Conservation (phyloP, 1,139 yeast genomes). For the Wickerhamomyces sp. region DNA sequence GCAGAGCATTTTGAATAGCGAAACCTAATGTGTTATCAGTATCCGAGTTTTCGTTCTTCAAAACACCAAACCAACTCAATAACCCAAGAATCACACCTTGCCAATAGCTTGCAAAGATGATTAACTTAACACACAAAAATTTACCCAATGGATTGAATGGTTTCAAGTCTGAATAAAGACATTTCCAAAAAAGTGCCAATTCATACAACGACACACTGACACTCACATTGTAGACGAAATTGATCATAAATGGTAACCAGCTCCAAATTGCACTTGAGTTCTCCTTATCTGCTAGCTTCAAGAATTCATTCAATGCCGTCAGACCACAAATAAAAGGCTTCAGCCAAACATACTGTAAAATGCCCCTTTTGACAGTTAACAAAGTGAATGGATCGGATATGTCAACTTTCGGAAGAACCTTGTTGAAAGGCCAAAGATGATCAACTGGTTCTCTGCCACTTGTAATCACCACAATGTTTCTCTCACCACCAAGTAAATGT, state of each 20-base stretch:
- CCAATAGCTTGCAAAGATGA: constrained; percentile 96
- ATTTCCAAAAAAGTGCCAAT: constrained; percentile 88
- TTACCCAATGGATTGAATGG: constrained; percentile 90
- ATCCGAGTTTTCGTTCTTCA: constrained; percentile 32
- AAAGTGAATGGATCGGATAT: constrained; percentile 84
- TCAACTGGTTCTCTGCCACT: constrained; percentile 69
- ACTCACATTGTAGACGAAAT: constrained; percentile 60
- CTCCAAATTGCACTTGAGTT: constrained; percentile 2
- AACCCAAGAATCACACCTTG: constrained; percentile 75
- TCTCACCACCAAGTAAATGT: constrained; percentile 85
- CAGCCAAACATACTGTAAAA: constrained; percentile 91
- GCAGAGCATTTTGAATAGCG: constrained; percentile 69
- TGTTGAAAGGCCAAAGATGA: constrained; percentile 60
- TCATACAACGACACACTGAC: constrained; percentile 81
- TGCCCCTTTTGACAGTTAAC: constrained; percentile 73
- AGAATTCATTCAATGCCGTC: constrained; percentile 45
- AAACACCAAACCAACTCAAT: constrained; percentile 48
- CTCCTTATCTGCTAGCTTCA: constrained; percentile 47
- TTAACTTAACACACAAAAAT: constrained; percentile 85
- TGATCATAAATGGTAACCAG: constrained; percentile 13
- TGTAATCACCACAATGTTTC: constrained; percentile 68
- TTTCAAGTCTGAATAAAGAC: constrained; percentile 66
- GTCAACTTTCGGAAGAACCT: constrained; percentile 56
- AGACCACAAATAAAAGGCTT: constrained; percentile 72
- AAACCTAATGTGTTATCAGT: constrained; percentile 41